Evolutionary conservation across 2,329 filamentous ascomycete genomes (phyloP), one percentile per base, ranked within the genome.

Genomic region (Trichophyton mentagrophytes): DNA sequence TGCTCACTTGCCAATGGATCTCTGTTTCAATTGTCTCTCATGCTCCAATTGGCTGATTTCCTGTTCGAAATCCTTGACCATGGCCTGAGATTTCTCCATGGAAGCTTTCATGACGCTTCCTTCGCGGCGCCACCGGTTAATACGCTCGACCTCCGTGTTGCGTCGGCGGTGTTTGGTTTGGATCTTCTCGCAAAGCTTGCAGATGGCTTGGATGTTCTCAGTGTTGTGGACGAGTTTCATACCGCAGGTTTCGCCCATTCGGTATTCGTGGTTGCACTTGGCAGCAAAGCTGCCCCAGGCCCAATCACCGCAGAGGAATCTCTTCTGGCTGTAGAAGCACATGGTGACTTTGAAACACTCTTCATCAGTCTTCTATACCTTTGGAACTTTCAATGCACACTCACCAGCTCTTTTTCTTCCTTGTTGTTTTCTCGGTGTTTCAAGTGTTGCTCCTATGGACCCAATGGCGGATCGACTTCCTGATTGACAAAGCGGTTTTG

Each of bases 301-400:
- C 86, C 88, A 96, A 81, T 90, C 92, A 70, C 88, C 88, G 77
- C 92, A 97, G 61, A 75, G 75, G 82, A 88, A 96, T 68, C 84
- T 82, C 73, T 87, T 90, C 76, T 92, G 88, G 70, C 96, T 90
- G 80, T 91, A 97, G 80, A 93, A 96, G 79, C 92, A 96, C 92
- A 97, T 96, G 58, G 38, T 60, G 67, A 71, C 80, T 77, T 59
- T 27, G 36, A 60, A 55, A 55, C 51, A 25, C 25, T 40, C 25
- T 53, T 38, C 40, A 42, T 58, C 56, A 58, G 56, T 44, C 20
- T n/a, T 46, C 11, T 57, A 20, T 42, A 30, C 56, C 30, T 25
- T 25, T 27, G 3, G 33, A 36, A 3, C 40, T 15, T 44, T 58
- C 15, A 55, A 38, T 55, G 30, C 56, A 3, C 9, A 46, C 57